A percentile compares a stretch with the other conserved stretches of the same genome.
phyloP scores from a whole-genome alignment of 352 stramenopile genomes.

The Globisporangium lucens region DNA sequence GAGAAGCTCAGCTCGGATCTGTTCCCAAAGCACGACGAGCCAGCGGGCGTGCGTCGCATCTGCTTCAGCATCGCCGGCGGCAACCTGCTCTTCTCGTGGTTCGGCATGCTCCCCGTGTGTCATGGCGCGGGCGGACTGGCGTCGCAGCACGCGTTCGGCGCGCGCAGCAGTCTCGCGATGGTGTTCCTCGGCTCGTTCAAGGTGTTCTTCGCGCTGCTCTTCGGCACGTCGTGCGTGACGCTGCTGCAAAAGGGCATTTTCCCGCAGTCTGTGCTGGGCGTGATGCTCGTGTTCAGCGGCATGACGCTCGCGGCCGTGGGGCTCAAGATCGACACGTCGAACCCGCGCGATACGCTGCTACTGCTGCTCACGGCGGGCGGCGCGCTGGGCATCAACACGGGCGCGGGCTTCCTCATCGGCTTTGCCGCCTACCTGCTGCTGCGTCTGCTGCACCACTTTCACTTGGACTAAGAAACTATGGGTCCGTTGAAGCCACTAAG shows the following conservation, averaged over 20 bases:
- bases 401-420: conserved; percentile 50
- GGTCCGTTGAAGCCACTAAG: too few relatives aligned
- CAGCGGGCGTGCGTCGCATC: conserved; percentile 56
- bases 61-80: conserved; percentile 65
- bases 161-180: conserved; percentile 88
- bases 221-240: conserved; percentile 71
- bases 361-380: conserved; percentile 39
- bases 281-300: conserved; percentile 59
- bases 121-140: conserved; percentile 91
- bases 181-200: conserved; percentile 88
- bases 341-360: conserved; percentile 34
- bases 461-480: neutral
- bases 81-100: conserved; percentile 87
- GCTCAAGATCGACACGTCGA: conserved; percentile 43
- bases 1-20: conserved; percentile 86
- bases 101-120: conserved; percentile 92
- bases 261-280: conserved; percentile 49
- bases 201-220: conserved; percentile 86
- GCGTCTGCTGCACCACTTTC: conserved; percentile 22
- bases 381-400: conserved; percentile 54
- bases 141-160: conserved; percentile 91
- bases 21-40: conserved; percentile 78
- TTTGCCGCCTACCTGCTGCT: conserved; percentile 33
- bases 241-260: conserved; percentile 59
- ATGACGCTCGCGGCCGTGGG: conserved; percentile 47